Percentiles rank a stretch among this genome's conserved stretches.
Conservation (phyloP, 225 moss, liverwort and hornwort species). For the Marchantia paleacea region DNA sequence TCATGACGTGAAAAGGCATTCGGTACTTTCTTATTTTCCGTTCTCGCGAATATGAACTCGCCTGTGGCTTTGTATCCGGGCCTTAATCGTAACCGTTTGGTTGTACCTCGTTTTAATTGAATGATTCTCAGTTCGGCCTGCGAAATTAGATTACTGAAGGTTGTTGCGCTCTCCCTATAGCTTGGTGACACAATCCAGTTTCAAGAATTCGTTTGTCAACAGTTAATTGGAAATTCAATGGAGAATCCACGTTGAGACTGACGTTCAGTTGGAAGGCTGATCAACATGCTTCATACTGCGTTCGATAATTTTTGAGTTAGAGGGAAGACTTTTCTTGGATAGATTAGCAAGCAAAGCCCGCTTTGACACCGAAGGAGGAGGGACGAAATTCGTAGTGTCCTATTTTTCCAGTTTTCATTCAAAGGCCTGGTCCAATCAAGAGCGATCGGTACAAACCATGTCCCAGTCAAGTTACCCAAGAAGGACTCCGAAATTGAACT, state of each 20-base stretch:
- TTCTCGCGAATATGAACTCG: neutral
- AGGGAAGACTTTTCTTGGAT: neutral
- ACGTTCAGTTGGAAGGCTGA: neutral
- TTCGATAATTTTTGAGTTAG: neutral
- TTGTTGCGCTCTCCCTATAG: neutral
- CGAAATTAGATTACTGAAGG: neutral
- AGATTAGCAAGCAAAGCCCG: neutral
- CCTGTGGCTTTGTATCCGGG: neutral
- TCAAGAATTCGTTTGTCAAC: neutral
- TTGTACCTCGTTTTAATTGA: neutral
- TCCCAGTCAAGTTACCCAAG: neutral
- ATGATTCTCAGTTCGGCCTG: neutral
- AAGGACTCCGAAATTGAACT: constrained; percentile 1
- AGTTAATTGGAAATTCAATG: neutral
- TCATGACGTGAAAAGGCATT: neutral
- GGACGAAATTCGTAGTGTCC: neutral
- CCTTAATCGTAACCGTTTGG: constrained; percentile 7
- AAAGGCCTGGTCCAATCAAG: neutral
- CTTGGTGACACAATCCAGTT: neutral
- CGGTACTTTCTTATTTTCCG: neutral
- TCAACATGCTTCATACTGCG: neutral
- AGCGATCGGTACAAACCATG: neutral
- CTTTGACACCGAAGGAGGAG: neutral
- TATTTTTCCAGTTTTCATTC: neutral
- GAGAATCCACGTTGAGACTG: neutral